Evolutionary conservation across 2,329 filamentous ascomycete genomes (phyloP), one percentile per base, ranked within the genome.

Genomic region (Gliomastix tumulicola): DNA sequence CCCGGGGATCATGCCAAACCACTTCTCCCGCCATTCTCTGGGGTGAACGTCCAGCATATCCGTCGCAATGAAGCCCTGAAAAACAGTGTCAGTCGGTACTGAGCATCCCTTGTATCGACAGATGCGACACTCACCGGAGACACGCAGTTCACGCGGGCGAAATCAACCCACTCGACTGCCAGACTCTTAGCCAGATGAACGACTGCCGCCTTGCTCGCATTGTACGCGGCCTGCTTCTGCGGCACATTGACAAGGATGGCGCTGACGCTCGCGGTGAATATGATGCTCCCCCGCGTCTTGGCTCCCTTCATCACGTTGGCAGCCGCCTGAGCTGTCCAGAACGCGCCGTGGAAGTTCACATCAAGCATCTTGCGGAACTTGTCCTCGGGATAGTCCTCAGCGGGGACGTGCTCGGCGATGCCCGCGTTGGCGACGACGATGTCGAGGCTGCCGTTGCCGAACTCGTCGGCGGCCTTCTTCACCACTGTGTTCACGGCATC

Each of bases 131-230:
- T 84, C 12, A 82, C 80, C 0, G 82, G 82, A 2, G 76, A 82
- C 27, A 86, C 62, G n/a, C 71, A 74, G 55, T 87, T 86, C 40
- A 71, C 76, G 20, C 82, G 68, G 3, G 81, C 82, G 50, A 82
- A 84, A 34, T 71, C 73, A 8, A 79, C 72, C 81, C 82, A 86
- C 56, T 86, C 82, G n/a, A 85, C 71, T 1, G 81, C 79, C 18
- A 86, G 61, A 21, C 72, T 79, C 53, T 74, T 78, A 62, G 72
- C 74, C 10, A 66, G 45, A 25, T 63, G 60, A 2, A 62, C 49
- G 1, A 60, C 57, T 0, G 54, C 63, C 1, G 60, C 62, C 40
- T 66, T 66, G 32, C 55, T 59, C 4, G 62, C 53, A 40, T 66
- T 66, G 36, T 65, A 66, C 3, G 57, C 59, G 37, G 48, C 62